Conservation (phyloP, 768 basidiomycete species). For the Leccinum rimulosum region DNA sequence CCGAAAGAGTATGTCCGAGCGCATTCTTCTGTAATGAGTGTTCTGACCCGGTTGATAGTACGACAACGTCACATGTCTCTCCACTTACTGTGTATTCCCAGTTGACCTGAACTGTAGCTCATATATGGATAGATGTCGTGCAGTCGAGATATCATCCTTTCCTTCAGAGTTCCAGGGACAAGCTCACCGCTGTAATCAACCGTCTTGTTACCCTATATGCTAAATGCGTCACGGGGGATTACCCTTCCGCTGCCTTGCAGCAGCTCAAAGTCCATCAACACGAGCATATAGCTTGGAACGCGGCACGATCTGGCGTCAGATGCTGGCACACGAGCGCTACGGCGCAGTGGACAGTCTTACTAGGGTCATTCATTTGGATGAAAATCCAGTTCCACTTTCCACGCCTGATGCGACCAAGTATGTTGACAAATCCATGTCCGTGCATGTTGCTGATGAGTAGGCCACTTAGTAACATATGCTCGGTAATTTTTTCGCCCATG, state of each 20-base stretch:
- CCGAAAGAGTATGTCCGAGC: constrained; percentile 69
- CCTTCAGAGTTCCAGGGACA: constrained; percentile 56
- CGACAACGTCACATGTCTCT: constrained; percentile 78
- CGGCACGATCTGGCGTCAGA: constrained; percentile 91
- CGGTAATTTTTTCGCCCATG: too few species aligned
- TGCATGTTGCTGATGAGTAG: too few species aligned
- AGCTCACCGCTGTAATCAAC: constrained; percentile 53
- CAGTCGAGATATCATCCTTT: constrained; percentile 51
- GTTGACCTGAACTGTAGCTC: constrained; percentile 41
- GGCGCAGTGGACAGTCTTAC: constrained; percentile 36
- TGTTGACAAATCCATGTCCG: too few species aligned
- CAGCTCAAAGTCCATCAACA: constrained; percentile 85
- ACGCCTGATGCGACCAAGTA: background rate
- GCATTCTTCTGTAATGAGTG: background rate
- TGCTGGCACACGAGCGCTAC: constrained; percentile 81
- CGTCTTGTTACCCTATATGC: constrained; percentile 73
- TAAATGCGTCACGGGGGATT: constrained; percentile 78
- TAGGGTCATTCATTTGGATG: too few species aligned
- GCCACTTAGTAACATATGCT: too few species aligned
- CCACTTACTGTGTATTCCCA: background rate
- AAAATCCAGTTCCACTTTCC: too few species aligned
- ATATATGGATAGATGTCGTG: constrained; percentile 20
- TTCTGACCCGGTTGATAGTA: constrained; percentile 51
- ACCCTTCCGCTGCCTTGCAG: constrained; percentile 66
- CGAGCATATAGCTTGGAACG: constrained; percentile 93